A percentile compares a stretch with the other conserved stretches of the same genome.
phyloP scores from a whole-genome alignment of 1,284 basidiomycete genomes.

The Porogramme epimiltina region DNA sequence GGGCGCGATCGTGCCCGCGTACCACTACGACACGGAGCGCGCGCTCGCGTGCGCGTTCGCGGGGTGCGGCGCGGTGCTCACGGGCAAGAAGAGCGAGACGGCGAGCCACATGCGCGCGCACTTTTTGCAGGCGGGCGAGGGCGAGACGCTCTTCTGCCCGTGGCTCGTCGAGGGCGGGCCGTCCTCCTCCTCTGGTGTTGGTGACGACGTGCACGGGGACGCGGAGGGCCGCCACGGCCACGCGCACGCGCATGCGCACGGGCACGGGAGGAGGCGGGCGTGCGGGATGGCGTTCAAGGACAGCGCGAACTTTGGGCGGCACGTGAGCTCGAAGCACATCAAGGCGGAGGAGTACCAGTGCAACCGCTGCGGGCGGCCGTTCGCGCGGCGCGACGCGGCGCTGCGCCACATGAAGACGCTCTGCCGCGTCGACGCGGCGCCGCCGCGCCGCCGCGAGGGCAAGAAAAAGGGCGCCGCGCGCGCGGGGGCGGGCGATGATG shows the following conservation, averaged over 20 bases:
- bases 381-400: conserved; percentile 19
- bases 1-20: conserved; percentile 16
- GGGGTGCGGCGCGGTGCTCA: conserved; percentile 11
- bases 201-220: too few relatives aligned
- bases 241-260: conserved; percentile 1
- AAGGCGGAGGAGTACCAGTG: conserved; percentile 20
- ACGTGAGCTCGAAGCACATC: conserved; percentile 20
- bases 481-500: background rate
- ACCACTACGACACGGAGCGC: conserved; percentile 18
- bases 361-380: conserved; percentile 16
- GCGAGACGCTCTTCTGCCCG: conserved; percentile 13
- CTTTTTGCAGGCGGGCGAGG: conserved; percentile 8
- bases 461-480: conserved; percentile 1
- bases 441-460: conserved; percentile 5
- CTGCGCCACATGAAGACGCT: conserved; percentile 25
- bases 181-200: too few relatives aligned
- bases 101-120: conserved; percentile 21
- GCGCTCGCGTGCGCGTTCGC: conserved; percentile 15
- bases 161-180: too few relatives aligned
- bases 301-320: conserved; percentile 23
- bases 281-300: conserved; percentile 21
- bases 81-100: conserved; percentile 20
- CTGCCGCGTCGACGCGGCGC: conserved; percentile 9
- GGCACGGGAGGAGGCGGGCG: conserved; percentile 1
- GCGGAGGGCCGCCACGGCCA: background rate